These are phyloP conservation scores for Alternaria consortialis DNA, from an alignment of 2,329 filamentous ascomycete species.

Conservation along the genomic window DNA sequence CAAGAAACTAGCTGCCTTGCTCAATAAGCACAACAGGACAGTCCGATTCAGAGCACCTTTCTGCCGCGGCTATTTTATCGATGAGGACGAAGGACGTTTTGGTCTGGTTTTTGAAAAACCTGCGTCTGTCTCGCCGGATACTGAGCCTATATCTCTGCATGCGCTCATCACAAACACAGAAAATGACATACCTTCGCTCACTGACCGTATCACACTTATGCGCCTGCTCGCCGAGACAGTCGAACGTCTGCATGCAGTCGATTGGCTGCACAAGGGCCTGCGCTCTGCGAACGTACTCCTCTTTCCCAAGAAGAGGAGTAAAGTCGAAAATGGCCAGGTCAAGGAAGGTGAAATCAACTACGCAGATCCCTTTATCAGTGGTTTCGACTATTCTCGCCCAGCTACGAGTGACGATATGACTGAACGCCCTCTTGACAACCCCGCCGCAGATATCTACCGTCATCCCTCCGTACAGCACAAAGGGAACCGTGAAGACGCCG, in stretches of 20 bases:
- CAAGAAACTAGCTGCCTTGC: slow-evolving; percentile 42
- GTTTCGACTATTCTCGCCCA: slow-evolving; percentile 65
- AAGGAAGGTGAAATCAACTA: slow-evolving; percentile 46
- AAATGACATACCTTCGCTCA: slow-evolving; percentile 58
- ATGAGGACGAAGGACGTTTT: slow-evolving; percentile 53
- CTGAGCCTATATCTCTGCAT: slow-evolving; percentile 59
- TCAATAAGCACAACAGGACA: slow-evolving; percentile 42
- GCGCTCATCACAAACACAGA: slow-evolving; percentile 53
- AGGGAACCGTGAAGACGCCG: slow-evolving; percentile 38
- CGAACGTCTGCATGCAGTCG: slow-evolving; percentile 64
- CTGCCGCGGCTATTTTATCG: slow-evolving; percentile 50
- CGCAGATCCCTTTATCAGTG: slow-evolving; percentile 58
- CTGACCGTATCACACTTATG: slow-evolving; percentile 62
- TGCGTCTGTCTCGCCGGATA: slow-evolving; percentile 46
- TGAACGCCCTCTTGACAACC: slow-evolving; percentile 58
- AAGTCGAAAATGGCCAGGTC: not conserved
- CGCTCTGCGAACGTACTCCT: slow-evolving; percentile 64
- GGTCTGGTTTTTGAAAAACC: slow-evolving; percentile 66
- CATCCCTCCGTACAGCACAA: slow-evolving; percentile 58
- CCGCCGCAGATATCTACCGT: slow-evolving; percentile 60
- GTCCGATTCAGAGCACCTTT: slow-evolving; percentile 46
- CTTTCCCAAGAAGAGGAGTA: slow-evolving; percentile 48
- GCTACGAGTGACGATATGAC: slow-evolving; percentile 62
- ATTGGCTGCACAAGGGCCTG: slow-evolving; percentile 68
- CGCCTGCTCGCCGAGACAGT: slow-evolving; percentile 63